Base-by-base conservation (phyloP, 2,329 filamentous ascomycete genomes). In the Fusarium incarnatum region DNA sequence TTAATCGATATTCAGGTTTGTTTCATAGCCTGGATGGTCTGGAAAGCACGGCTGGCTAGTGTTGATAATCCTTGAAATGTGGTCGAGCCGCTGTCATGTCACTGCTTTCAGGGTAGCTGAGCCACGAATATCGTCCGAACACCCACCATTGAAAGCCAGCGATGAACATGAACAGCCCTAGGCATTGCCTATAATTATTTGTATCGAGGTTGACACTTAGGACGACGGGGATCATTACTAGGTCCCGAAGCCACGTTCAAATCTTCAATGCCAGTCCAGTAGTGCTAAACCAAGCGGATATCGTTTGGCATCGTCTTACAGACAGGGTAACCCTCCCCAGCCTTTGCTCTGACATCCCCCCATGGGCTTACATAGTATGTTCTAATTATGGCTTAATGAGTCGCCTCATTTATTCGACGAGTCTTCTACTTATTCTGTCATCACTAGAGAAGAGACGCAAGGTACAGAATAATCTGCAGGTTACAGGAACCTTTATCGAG, bases 231-330 rank as follows among this genome's bases (percentile, higher is more conserved):
- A 6, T 46, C 42, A 61, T 12, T 66, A 49, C 45, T 66, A 66
- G 44, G 40, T 61, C 62, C 62, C 48, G 63, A 66, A 67, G 62
- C 62, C 37, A 66, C 55, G 40, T 32, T 30, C n/a, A 48, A 22
- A 25, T 18, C 32, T 30, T 13, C 16, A 18, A 54, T 53, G 15
- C 22, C 52, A 23, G 20, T 27, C 13, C 28, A 30, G 28, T 30
- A 15, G 28, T 11, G 20, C 18, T 23, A 11, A 34, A 40, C 28
- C 41, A 37, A 27, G 48, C 18, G 40, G 30, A 47, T n/a, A 41
- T 34, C 42, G 47, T 54, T 28, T 30, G 23, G 16, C 30, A 40
- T 71, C 47, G 48, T 64, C 60, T 27, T 45, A 55, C 45, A 41
- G 44, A 37, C 55, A 49, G 49, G 40, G 60, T 30, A 12, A 47